phyloP scores from a whole-genome alignment of 331 rosid species.

The Spiraea crenata region DNA sequence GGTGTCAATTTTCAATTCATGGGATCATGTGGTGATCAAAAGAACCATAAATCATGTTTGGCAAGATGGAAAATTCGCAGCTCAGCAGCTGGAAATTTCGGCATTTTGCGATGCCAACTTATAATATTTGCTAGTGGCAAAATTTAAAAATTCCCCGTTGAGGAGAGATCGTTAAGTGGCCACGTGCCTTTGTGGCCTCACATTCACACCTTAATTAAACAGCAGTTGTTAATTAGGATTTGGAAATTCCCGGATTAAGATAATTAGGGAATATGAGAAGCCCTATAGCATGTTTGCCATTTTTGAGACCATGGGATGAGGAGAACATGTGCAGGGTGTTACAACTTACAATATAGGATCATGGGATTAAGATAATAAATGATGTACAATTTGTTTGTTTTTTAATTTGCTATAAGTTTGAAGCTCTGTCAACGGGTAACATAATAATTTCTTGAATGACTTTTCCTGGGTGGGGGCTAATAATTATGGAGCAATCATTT shows the following conservation, averaged over 20 bases:
- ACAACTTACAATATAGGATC: not conserved
- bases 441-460: constrained; percentile 1
- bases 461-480: not conserved
- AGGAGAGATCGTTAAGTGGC: constrained; percentile 45
- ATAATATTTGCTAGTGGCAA: constrained; percentile 29
- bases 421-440: constrained; percentile 6
- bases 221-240: not conserved
- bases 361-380: constrained; percentile 14
- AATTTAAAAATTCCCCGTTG: constrained; percentile 32
- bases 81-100: constrained; percentile 36
- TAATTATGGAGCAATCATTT: constrained; percentile 8
- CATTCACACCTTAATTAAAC: constrained; percentile 16
- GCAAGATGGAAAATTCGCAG: not conserved
- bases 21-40: constrained; percentile 51
- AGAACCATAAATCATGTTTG: constrained; percentile 19
- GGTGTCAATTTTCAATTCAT: constrained; percentile 7
- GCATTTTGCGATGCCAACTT: constrained; percentile 54
- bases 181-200: constrained; percentile 45
- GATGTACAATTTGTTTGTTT: not conserved
- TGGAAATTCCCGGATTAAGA: constrained; percentile 15
- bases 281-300: constrained; percentile 50
- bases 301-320: constrained; percentile 30
- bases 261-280: constrained; percentile 22
- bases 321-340: constrained; percentile 47
- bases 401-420: not conserved